phyloP scores from a whole-genome alignment of 2,329 filamentous ascomycete genomes.

The Dactylellina parvicollis region DNA sequence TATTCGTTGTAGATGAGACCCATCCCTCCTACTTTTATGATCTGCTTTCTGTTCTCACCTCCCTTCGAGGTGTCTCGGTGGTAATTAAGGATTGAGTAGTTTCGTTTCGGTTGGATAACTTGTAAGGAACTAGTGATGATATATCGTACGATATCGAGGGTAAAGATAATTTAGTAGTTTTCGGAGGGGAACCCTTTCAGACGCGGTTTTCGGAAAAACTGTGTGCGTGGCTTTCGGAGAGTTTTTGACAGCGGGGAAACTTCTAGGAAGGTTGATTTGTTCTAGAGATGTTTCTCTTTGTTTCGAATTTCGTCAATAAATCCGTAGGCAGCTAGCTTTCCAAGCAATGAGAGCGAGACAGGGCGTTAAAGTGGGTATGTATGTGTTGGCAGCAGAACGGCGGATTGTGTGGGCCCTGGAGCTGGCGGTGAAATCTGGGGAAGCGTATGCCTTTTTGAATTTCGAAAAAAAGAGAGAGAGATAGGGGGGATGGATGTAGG shows the following conservation, averaged over 20 bases:
- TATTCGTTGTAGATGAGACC: conserved; percentile 92
- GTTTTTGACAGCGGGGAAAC: background rate
- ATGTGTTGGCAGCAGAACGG: conserved; percentile 21
- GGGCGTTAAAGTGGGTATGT: background rate
- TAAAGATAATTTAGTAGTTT: no score
- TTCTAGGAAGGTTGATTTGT: background rate
- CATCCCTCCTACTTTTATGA: conserved; percentile 66
- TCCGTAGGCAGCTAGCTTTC: background rate
- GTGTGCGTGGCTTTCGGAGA: no score
- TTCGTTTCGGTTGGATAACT: background rate
- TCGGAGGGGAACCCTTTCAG: no score
- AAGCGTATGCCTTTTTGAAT: no score
- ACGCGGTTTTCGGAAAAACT: background rate
- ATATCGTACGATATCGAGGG: no score
- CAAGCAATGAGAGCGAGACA: background rate
- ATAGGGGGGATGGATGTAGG: no score
- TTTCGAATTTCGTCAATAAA: conserved; percentile 1
- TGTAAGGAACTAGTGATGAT: no score
- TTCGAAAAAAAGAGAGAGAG: no score
- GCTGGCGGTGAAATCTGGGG: no score
- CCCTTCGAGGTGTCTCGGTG: background rate
- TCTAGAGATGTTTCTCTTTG: conserved; percentile 16
- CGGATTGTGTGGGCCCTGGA: no score
- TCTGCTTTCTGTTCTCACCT: background rate
- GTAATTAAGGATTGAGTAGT: background rate